Conservation (phyloP, 805 yeast species). For the Vanderwaltozyma tropicalis region DNA sequence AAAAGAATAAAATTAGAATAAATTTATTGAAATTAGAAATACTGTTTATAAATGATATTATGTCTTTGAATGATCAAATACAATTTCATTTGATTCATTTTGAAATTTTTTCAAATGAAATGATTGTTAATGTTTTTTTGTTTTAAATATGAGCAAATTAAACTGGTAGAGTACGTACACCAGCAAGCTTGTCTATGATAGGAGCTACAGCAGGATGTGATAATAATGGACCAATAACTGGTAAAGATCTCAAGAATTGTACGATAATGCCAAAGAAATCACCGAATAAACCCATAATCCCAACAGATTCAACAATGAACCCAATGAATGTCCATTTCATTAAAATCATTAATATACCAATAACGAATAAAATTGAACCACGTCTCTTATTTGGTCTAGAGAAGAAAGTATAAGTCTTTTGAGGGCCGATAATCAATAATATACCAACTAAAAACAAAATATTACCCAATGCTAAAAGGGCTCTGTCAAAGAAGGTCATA, state of each 20-base stretch:
- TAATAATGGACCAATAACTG: slow-evolving; percentile 75
- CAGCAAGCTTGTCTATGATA: slow-evolving; percentile 50
- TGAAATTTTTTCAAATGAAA: too few species aligned
- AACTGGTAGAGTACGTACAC: slow-evolving; percentile 58
- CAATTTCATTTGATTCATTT: too few species aligned
- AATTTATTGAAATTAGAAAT: too few species aligned
- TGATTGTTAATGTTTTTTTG: too few species aligned
- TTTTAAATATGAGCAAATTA: slow-evolving; percentile 17
- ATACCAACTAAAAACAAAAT: slow-evolving; percentile 71
- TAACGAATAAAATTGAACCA: slow-evolving; percentile 68
- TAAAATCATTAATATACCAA: slow-evolving; percentile 70
- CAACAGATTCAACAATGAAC: slow-evolving; percentile 72
- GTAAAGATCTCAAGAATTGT: slow-evolving; percentile 77
- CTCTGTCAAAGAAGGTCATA: slow-evolving; percentile 77
- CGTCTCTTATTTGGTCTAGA: slow-evolving; percentile 78
- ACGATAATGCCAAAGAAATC: slow-evolving; percentile 88
- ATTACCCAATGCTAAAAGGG: slow-evolving; percentile 83
- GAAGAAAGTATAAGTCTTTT: slow-evolving; percentile 72
- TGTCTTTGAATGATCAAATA: too few species aligned
- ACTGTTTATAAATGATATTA: too few species aligned
- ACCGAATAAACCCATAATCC: slow-evolving; percentile 84
- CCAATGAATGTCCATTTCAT: slow-evolving; percentile 74
- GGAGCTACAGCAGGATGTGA: slow-evolving; percentile 82
- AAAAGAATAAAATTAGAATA: not conserved
- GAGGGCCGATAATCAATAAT: slow-evolving; percentile 76